Evolutionary conservation across 768 basidiomycete genomes (phyloP).

Genomic region (Myochromella boudieri): DNA sequence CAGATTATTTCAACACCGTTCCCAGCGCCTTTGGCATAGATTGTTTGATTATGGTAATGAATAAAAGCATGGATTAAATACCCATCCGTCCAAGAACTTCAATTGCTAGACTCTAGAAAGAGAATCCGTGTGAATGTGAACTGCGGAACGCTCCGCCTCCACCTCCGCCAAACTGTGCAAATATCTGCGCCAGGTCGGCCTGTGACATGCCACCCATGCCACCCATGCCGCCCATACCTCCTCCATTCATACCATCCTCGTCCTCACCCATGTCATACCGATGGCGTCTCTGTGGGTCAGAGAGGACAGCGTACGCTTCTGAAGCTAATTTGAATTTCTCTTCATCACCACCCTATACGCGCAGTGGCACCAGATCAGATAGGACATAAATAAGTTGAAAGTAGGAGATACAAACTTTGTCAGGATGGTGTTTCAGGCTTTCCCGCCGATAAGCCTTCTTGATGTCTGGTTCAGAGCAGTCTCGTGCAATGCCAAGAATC

Average conservation of each 20-base stretch:
- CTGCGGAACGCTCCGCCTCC: constrained; percentile 24
- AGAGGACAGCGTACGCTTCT: constrained; percentile 81
- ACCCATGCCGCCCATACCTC: constrained; percentile 36
- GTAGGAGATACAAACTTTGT: constrained; percentile 73
- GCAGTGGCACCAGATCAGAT: too few species aligned
- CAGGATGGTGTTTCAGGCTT: constrained; percentile 82
- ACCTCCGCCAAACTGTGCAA: constrained; percentile 60
- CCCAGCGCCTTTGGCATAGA: too few species aligned
- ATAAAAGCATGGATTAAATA: too few species aligned
- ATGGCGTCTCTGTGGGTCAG: constrained; percentile 68
- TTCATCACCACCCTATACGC: constrained; percentile 80
- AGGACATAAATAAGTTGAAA: too few species aligned
- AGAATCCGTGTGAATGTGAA: constrained; percentile 32
- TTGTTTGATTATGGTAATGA: too few species aligned
- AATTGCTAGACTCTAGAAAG: constrained; percentile 27
- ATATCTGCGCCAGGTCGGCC: constrained; percentile 61
- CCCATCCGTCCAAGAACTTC: too few species aligned
- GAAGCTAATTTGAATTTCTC: constrained; percentile 92
- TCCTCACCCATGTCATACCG: constrained; percentile 85
- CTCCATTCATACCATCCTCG: constrained; percentile 62
- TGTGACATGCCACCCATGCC: constrained; percentile 42
- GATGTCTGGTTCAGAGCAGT: constrained; percentile 70
- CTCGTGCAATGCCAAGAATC: constrained; percentile 63
- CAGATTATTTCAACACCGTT: too few species aligned
- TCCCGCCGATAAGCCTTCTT: constrained; percentile 92